phyloP scores from a whole-genome alignment of 352 stramenopile species.

The Phytophthora chlamydospora region DNA sequence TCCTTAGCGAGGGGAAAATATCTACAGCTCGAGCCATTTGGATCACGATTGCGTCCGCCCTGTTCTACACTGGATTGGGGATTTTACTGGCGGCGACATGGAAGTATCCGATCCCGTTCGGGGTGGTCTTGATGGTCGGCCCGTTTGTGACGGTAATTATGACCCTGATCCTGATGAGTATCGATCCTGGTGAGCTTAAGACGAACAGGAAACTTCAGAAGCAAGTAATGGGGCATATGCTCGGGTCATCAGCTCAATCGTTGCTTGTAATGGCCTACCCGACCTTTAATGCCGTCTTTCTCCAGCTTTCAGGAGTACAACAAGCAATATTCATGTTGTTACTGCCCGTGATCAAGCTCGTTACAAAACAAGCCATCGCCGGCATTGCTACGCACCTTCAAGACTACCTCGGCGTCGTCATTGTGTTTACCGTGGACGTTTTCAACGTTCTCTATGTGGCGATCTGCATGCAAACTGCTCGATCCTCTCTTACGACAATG shows the following conservation, averaged over 20 bases:
- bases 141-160: slow-evolving; percentile 28
- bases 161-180: slow-evolving; percentile 19
- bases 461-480: slow-evolving; percentile 42
- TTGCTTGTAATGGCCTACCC: slow-evolving; percentile 34
- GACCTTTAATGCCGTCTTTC: slow-evolving; percentile 32
- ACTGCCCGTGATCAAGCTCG: slow-evolving; percentile 33
- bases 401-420: slow-evolving; percentile 27
- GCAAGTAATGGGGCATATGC: slow-evolving; percentile 18
- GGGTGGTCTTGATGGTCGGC: slow-evolving; percentile 19
- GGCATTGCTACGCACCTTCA: slow-evolving; percentile 14
- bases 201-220: slow-evolving; percentile 22
- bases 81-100: slow-evolving; percentile 22
- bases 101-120: slow-evolving; percentile 40
- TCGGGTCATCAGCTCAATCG: slow-evolving; percentile 18
- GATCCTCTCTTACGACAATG: slow-evolving; percentile 22
- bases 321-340: slow-evolving; percentile 25
- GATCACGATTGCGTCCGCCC: slow-evolving; percentile 17
- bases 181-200: slow-evolving; percentile 6
- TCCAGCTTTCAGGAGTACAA: slow-evolving; percentile 5
- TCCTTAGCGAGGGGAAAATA: slow-evolving; percentile 19
- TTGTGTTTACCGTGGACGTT: slow-evolving; percentile 39
- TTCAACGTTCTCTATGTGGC: slow-evolving; percentile 45
- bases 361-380: slow-evolving; percentile 33
- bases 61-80: slow-evolving; percentile 13
- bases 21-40: slow-evolving; percentile 2